phyloP scores from a whole-genome alignment of 2,329 filamentous ascomycete genomes.

The Microcyclosporella mali region DNA sequence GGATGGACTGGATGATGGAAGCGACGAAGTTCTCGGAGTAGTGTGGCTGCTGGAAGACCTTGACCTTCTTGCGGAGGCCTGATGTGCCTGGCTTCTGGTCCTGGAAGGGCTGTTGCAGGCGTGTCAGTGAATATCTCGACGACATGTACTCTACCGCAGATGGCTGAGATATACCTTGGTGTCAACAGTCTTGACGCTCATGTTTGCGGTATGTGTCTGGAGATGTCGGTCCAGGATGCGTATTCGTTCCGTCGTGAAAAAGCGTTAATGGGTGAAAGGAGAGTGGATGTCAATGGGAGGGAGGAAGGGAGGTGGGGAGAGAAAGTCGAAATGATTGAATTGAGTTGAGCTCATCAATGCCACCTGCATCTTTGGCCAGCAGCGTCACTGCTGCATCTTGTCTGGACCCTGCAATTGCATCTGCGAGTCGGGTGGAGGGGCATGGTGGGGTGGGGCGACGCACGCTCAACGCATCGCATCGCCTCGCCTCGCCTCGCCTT shows the following conservation, averaged over 20 bases:
- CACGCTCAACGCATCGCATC: background rate
- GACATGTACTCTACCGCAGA: background rate
- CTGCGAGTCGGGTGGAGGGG: too few species aligned
- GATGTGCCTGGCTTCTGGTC: slow-evolving; percentile 99
- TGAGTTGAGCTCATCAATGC: too few species aligned
- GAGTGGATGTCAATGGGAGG: too few species aligned
- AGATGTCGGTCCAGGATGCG: slow-evolving; percentile 6
- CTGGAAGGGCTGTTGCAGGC: slow-evolving; percentile 21
- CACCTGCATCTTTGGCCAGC: background rate
- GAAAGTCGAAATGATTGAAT: background rate
- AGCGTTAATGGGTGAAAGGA: too few species aligned
- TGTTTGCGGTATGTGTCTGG: slow-evolving; percentile 34
- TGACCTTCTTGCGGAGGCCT: slow-evolving; percentile 97
- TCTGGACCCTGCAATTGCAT: background rate
- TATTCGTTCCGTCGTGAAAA: slow-evolving; percentile 8
- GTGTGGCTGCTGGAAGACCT: slow-evolving; percentile 88
- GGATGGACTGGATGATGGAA: slow-evolving; percentile 91
- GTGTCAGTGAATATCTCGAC: background rate
- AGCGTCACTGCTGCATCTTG: background rate
- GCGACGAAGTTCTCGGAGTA: slow-evolving; percentile 96
- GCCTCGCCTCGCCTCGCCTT: background rate
- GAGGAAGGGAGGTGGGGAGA: background rate
- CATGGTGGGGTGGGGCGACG: background rate
- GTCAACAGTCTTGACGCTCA: slow-evolving; percentile 73
- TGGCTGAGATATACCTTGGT: slow-evolving; percentile 38